Base-by-base conservation (phyloP, 2,329 filamentous ascomycete genomes). In the Pseudopyricularia javanii region DNA sequence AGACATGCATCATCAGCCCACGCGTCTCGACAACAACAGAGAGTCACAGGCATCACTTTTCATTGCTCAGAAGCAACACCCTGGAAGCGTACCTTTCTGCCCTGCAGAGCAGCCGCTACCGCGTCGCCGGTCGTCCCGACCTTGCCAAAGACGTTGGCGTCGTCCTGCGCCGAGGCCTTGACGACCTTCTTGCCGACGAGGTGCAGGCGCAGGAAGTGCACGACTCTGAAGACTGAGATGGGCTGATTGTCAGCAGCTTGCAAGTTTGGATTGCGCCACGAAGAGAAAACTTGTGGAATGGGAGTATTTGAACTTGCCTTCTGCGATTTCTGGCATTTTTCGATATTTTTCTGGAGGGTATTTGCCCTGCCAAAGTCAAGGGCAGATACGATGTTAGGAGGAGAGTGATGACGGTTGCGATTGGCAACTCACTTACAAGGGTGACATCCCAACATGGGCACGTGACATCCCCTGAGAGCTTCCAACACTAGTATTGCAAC, bases 131-230 rank as follows among this genome's bases (percentile, higher is more conserved):
- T 88, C 0, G 87, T 94, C 30, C 91, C 90, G 20, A 83, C 90
- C 68, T 97, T 96, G 59, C 91, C 90, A 67, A 91, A 98, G 6
- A 98, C 78, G 63, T 86, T 91, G 60, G 74, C 72, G 70, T 98
- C 91, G 61, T 95, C 84, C 56, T 84, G 76, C 12, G 88, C 85
- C 24, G 78, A 73, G 53, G 88, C 85, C 40, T 77, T 79, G 48
- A 76, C 71, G 56, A 98, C 83, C 9, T 76, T 86, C 70, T 88
- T 93, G 53, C 88, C 89, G 28, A 94, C 85, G n/a, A 95, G 77
- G 66, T 89, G 80, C 58, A 86, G 83, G 55, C 82, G 83, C 37
- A 98, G 80, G 65, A 85, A 94, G 65, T 95, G 86, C 50, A 94
- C 88, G 58, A 91, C 80, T 45, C 91, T 86, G 20, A 89, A 86